A percentile compares a stretch with the other conserved stretches of the same genome.
phyloP scores from a whole-genome alignment of 768 basidiomycete species.

The Phylloporus sp. region DNA sequence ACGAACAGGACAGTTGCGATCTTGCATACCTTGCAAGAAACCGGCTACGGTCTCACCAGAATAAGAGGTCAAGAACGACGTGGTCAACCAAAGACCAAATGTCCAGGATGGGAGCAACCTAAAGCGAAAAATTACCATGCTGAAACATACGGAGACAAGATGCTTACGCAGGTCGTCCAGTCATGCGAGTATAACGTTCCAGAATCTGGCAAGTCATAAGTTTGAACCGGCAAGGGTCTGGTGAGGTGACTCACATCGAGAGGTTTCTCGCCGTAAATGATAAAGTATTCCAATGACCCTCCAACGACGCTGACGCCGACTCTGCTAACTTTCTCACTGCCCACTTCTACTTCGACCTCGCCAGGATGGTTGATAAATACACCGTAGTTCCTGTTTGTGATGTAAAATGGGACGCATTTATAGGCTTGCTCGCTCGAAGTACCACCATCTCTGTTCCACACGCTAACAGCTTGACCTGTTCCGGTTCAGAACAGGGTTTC shows the following conservation, averaged over 20 bases:
- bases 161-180: conserved; percentile 16
- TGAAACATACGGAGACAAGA: not conserved
- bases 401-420: conserved; percentile 65
- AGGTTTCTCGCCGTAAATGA: conserved; percentile 66
- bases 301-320: conserved; percentile 62
- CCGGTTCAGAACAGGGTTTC: conserved; percentile 9
- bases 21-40: conserved; percentile 67
- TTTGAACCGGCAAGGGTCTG: not conserved
- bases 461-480: conserved; percentile 50
- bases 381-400: conserved; percentile 67
- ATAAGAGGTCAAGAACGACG: conserved; percentile 69
- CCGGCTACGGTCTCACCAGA: conserved; percentile 62
- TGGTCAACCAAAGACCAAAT: conserved; percentile 74
- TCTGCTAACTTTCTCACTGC: conserved; percentile 58
- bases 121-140: conserved; percentile 8
- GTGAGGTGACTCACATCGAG: conserved; percentile 36
- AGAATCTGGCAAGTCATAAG: conserved; percentile 13
- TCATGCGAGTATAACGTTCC: conserved; percentile 19
- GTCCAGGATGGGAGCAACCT: conserved; percentile 69
- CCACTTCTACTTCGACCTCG: conserved; percentile 71
- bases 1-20: conserved; percentile 56
- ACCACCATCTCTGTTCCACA: conserved; percentile 76
- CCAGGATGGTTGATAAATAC: conserved; percentile 74
- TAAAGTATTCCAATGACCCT: conserved; percentile 60
- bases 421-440: conserved; percentile 66